Conservation (phyloP, 129 eudicot species). For the Heracleum sosnowskyi region DNA sequence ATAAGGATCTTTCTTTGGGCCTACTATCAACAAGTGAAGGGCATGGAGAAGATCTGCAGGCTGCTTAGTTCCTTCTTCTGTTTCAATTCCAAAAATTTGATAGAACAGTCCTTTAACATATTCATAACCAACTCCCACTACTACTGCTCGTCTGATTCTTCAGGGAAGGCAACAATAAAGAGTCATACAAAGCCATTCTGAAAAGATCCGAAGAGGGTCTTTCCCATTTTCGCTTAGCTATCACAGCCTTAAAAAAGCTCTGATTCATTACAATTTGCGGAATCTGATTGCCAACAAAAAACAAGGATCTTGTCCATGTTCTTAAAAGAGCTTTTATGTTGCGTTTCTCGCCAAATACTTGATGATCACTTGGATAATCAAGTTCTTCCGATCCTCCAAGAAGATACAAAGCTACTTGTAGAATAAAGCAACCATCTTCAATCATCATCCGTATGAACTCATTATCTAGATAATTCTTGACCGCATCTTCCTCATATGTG, state of each 20-base stretch:
- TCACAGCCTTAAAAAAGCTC: constrained; percentile 13
- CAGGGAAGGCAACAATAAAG: constrained; percentile 5
- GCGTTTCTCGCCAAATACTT: constrained; percentile 11
- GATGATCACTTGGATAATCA: constrained; percentile 10
- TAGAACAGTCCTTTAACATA: background rate
- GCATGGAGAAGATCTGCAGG: constrained; percentile 24
- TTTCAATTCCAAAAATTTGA: background rate
- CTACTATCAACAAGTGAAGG: constrained; percentile 16
- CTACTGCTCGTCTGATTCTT: background rate
- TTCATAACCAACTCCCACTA: background rate
- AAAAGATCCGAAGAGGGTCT: constrained; percentile 10
- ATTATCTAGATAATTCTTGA: background rate
- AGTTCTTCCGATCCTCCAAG: constrained; percentile 15
- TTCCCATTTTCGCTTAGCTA: constrained; percentile 1
- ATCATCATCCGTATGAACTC: constrained; percentile 16
- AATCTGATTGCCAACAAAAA: constrained; percentile 25
- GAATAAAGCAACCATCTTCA: constrained; percentile 25
- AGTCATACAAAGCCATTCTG: constrained; percentile 14
- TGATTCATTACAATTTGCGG: constrained; percentile 22
- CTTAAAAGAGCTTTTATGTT: constrained; percentile 1
- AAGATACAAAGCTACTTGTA: constrained; percentile 15
- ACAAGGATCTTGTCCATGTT: constrained; percentile 19
- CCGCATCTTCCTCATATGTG: constrained; percentile 4
- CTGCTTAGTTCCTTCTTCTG: background rate
- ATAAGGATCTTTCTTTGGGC: background rate